Evolutionary conservation across 1,139 yeast genomes (phyloP), one percentile per base, ranked within the genome.

Genomic region (Meyerozyma guilliermondii): DNA sequence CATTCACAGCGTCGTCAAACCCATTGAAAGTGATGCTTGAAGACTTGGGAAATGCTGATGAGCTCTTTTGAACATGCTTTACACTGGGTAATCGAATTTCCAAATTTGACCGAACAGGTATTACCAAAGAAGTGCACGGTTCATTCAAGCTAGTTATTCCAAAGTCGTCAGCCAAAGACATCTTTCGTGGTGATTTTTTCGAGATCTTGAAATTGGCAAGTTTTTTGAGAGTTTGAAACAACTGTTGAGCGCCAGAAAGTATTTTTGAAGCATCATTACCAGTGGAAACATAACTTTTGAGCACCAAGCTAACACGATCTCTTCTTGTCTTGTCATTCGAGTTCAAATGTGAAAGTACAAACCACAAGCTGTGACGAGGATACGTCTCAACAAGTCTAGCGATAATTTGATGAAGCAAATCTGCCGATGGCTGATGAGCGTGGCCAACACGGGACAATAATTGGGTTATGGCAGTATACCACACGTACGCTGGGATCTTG

Each of bases 391-490:
- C 71, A 6, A 89, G 73, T 13, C 71, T 66, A 8, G 76, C 64
- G 13, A 91, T 67, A 17, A 92, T 77, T 14, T 66, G 64, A 39
- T 76, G 68, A 24, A 92, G 69, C 17, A 83, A 63, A 2, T 69
- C 72, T 34, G 75, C 78, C 0, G 94, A 83, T 0, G 71, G 68
- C 3, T 64, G 61, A 50, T 85, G 83, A 1, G 74, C 66, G 54
- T 87, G 95, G 1, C 80, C 71, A 44, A 91, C 74, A 53, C 98
- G 73, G 1, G 97, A 88, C 11, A 92, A 64, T 31, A 94, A 64
- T 59, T 92, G 98, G 0, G 98, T 87, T 24, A 92, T 69, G 0
- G 91, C 95, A 1, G 92, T 76, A 57, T 87, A 91, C 85, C 96
- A 87, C 39, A 81, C 81, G 51, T 76, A 78, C 2, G 68, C 72